These are phyloP conservation scores for Phytophthora rubi DNA, from an alignment of 352 stramenopile genomes.

Conservation along the genomic window DNA sequence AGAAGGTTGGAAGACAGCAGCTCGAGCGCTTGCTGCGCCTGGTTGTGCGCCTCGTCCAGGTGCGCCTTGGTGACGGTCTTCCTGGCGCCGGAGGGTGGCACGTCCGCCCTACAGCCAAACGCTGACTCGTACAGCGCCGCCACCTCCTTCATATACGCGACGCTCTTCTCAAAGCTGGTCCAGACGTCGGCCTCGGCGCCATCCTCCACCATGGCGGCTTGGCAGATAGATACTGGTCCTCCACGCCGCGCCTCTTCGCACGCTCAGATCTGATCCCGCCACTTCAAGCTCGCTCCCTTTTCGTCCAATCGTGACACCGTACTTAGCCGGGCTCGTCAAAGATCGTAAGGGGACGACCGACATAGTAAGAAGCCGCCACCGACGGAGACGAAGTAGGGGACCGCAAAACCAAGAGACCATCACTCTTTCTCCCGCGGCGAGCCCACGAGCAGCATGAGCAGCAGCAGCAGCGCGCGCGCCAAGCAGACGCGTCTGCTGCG, in stretches of 20 bases:
- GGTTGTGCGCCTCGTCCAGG: conserved; percentile 50
- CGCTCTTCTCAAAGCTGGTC: conserved; percentile 58
- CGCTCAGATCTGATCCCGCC: not conserved
- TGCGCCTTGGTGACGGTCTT: conserved; percentile 46
- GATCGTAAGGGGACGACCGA: conserved; percentile 29
- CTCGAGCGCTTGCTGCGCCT: conserved; percentile 60
- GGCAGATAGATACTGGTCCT: not conserved
- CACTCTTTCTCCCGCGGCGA: conserved; percentile 19
- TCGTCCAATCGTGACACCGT: conserved; percentile 14
- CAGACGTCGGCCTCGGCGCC: conserved; percentile 38
- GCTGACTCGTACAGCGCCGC: conserved; percentile 59
- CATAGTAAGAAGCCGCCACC: conserved; percentile 8
- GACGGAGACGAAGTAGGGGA: conserved; percentile 5
- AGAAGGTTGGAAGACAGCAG: conserved; percentile 68
- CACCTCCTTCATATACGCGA: conserved; percentile 57
- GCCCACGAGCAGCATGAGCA: conserved; percentile 8
- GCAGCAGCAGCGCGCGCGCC: conserved; percentile 34
- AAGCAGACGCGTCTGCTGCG: conserved; percentile 51
- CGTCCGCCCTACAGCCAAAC: conserved; percentile 30
- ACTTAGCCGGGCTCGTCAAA: conserved; percentile 23
- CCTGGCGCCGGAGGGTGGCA: not conserved
- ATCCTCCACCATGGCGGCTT: not conserved
- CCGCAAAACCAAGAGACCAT: conserved; percentile 24
- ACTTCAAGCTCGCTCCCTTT: conserved; percentile 17
- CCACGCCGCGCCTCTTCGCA: not conserved